phyloP scores from a whole-genome alignment of 306 rosid species.

The Rosa rugosa region DNA sequence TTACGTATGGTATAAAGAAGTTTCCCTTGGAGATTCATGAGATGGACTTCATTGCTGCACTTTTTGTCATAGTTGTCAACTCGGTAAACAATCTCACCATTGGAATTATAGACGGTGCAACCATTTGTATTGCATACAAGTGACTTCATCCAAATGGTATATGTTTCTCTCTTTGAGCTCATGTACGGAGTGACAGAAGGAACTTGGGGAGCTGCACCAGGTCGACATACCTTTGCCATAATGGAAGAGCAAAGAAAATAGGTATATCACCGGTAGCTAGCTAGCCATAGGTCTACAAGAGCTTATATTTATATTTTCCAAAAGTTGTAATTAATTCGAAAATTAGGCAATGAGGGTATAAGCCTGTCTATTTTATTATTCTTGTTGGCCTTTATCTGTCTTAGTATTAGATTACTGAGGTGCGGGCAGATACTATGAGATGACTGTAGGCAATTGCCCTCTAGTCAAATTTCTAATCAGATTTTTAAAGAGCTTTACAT shows the following conservation, averaged over 20 bases:
- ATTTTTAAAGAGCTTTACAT: neutral
- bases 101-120: constrained; percentile 74
- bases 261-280: neutral
- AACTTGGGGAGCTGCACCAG: constrained; percentile 17
- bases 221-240: constrained; percentile 37
- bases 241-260: neutral
- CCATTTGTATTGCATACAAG: constrained; percentile 77
- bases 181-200: constrained; percentile 2
- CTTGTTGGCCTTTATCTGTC: neutral
- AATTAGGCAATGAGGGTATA: neutral
- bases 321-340: neutral
- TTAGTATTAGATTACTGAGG: neutral
- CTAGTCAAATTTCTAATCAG: neutral
- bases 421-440: neutral
- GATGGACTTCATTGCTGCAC: constrained; percentile 65
- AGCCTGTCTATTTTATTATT: neutral
- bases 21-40: constrained; percentile 78
- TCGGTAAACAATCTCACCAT: constrained; percentile 65
- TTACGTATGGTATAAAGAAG: constrained; percentile 54
- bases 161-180: constrained; percentile 45
- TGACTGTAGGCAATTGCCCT: neutral
- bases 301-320: neutral
- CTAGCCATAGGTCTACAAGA: neutral
- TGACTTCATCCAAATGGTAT: constrained; percentile 92
- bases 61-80: constrained; percentile 80